Evolutionary conservation across 1,139 yeast genomes (phyloP), one percentile per base, ranked within the genome.

Genomic region (Waltiozyma solani): DNA sequence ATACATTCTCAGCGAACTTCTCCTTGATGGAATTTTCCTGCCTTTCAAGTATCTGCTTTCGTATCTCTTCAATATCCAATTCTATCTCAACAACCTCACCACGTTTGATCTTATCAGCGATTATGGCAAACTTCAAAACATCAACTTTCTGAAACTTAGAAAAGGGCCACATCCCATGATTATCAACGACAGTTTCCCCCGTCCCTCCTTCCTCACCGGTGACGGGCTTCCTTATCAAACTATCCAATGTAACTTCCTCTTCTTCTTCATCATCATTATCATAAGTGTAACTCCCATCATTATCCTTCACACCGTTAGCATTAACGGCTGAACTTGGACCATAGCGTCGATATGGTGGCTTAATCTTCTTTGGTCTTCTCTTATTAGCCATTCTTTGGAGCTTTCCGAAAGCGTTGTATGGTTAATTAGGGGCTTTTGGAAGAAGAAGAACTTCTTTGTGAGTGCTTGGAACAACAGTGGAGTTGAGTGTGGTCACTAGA

Each of bases 321-420:
- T 62, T 58, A 37, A 59, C 67, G 38, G 71, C 69, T 24, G 71
- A 67, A 31, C 81, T 79, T 47, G 84, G 86, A 14, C 80, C 84
- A 58, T 81, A 82, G 61, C 80, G 73, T 62, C 78, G 71, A 60
- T 83, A 86, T 34, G 91, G 83, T 51, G 81, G 77, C 57, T 80
- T 77, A 41, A 71, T 66, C 67, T 86, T 80, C 66, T 82, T 82
- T 14, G 95, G 87, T 58, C 96, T 70, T 55, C 89, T 63, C 61
- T 86, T 86, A 60, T 86, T 86, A 35, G 87, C 95, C 76, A 86
- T 86, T n/a, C 25, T 23, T 23, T n/a, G n/a, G n/a, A n/a, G n/a
- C n/a, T n/a, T n/a, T n/a, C n/a, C n/a, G n/a, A n/a, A n/a, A n/a
- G n/a, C n/a, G n/a, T n/a, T n/a, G n/a, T n/a, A n/a, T n/a, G n/a